Evolutionary conservation across 2,329 filamentous ascomycete species (phyloP).

Genomic region (Triangularia verruculosa): DNA sequence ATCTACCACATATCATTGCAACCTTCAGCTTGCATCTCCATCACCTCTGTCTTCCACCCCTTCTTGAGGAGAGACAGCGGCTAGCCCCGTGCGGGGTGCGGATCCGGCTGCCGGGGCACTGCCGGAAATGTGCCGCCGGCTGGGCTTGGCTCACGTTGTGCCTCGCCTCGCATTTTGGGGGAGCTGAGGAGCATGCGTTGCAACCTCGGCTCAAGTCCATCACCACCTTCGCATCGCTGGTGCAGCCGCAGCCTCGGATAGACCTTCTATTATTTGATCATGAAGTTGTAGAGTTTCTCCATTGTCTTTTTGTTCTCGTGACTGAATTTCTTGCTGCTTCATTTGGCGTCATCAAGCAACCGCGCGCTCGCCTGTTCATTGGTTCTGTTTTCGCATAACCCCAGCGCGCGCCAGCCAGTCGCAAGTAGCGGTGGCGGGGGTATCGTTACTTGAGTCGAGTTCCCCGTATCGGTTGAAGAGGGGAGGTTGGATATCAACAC

Average conservation of each 20-base stretch:
- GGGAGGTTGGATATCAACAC: constrained; percentile 10
- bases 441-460: constrained; percentile 4
- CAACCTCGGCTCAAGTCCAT: constrained; percentile 2
- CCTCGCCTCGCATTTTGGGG: not conserved
- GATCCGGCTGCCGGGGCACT: not conserved
- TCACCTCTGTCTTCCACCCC: too few relatives aligned
- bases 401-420: not conserved
- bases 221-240: not conserved
- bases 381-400: constrained; percentile 9
- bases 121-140: constrained; percentile 1
- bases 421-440: constrained; percentile 26
- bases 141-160: not conserved
- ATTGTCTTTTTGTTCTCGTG: not conserved
- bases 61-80: not conserved
- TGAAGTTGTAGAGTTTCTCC: not conserved
- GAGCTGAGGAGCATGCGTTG: not conserved
- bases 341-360: constrained; percentile 14
- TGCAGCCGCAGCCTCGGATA: not conserved
- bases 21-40: not conserved
- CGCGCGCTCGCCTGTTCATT: constrained; percentile 15
- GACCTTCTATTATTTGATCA: not conserved
- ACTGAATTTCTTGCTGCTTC: constrained; percentile 11
- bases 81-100: constrained; percentile 18
- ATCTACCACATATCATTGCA: not conserved
- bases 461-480: not conserved